Conservation (phyloP, 108 stramenopile genomes). For the Bacterosira constricta region DNA sequence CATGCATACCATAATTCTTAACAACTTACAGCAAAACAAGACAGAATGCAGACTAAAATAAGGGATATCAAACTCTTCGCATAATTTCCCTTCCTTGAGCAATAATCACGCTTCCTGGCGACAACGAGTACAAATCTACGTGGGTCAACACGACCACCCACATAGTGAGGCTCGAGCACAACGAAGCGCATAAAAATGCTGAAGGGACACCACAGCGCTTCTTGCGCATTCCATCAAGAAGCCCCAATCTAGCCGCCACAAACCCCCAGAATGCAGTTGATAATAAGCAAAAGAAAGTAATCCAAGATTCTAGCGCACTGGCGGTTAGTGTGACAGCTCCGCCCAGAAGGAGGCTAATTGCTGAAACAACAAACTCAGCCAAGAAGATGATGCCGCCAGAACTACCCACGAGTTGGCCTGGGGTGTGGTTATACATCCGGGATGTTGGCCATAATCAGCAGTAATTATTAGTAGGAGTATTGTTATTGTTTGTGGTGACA, state of each 20-base stretch:
- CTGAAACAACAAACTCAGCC: slow-evolving; percentile 72
- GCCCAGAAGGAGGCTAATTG: slow-evolving; percentile 65
- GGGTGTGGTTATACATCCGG: too few relatives aligned
- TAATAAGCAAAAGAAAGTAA: slow-evolving; percentile 61
- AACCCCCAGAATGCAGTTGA: slow-evolving; percentile 69
- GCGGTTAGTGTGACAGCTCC: slow-evolving; percentile 69
- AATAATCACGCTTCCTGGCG: slow-evolving; percentile 12
- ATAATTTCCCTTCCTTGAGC: neutral
- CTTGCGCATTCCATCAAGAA: slow-evolving; percentile 59
- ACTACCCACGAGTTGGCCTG: slow-evolving; percentile 70
- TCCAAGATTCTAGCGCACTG: slow-evolving; percentile 66
- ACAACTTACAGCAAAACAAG: too few relatives aligned
- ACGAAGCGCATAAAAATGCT: slow-evolving; percentile 48
- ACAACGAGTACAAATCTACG: slow-evolving; percentile 14
- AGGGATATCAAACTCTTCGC: too few relatives aligned
- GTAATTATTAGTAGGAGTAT: too few relatives aligned
- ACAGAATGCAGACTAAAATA: too few relatives aligned
- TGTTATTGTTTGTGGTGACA: too few relatives aligned
- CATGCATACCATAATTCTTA: too few relatives aligned
- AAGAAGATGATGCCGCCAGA: slow-evolving; percentile 75
- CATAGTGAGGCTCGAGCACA: slow-evolving; percentile 29
- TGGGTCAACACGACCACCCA: slow-evolving; percentile 23
- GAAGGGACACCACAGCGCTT: slow-evolving; percentile 58
- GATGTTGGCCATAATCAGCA: too few relatives aligned
- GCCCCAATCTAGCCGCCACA: slow-evolving; percentile 59